Evolutionary conservation across 1,139 yeast species (phyloP), one percentile per base, ranked within the genome.

Genomic region (Pichia sp.): DNA sequence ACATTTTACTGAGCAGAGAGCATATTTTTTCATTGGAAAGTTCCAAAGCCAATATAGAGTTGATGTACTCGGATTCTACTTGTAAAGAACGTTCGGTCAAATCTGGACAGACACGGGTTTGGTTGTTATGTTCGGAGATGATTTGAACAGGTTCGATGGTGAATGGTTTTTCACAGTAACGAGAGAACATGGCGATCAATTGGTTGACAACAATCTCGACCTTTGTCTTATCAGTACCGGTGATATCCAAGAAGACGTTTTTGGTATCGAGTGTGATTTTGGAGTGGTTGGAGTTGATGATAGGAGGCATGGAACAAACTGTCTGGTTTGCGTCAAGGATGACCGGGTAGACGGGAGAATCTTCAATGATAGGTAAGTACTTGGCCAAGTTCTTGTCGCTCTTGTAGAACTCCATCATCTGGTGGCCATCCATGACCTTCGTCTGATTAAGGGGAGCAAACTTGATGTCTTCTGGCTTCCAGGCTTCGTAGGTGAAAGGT

Each of bases 191-290:
- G 59, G 99, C 95, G 54, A 90, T 95, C 65, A 95, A 72, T 70
- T 88, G 95, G 73, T 92, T 88, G 61, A 93, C 81, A 57, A 93
- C 98, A 67, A 90, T 79, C 67, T 90, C 97, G 53, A 90, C 85
- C 74, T 93, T 92, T 60, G 98, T 90, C 72, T 76, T 87, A 72
- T 95, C 99, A 53, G 97, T 90, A 63, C 96, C 99, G 38, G 99
- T 92, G 56, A 90, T 82, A 63, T 95, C 99, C 65, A 95, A 84
- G 73, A 93, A 90, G 59, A 95, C 88, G 66, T 95, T 90, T 65
- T 76, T 84, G 58, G 99, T 92, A 59, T 89, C 79, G 62, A 90
- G 73, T 36, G 95, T 78, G 65, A 95, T 90, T 75, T 95, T 95
- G 55, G 97, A 87, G 68, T 80, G 89, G 67, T 95, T 86, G 42